Evolutionary conservation across 164 flowering plant genomes (phyloP), one percentile per base, ranked within the genome.

Genomic region (Berberis vulgaris): DNA sequence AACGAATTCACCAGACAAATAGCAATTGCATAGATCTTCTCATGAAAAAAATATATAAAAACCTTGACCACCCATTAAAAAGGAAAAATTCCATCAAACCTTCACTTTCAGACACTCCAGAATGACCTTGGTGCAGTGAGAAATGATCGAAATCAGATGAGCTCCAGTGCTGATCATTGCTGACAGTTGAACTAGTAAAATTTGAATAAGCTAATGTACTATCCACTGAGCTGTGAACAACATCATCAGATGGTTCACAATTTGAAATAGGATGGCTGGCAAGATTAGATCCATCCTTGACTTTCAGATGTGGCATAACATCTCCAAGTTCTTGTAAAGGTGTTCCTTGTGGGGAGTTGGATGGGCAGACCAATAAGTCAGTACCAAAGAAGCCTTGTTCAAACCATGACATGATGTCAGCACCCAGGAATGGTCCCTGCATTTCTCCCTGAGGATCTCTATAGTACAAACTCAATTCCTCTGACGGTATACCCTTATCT

Each of bases 311-410:
- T 60, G 98, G 92, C 87, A 93, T 84, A 56, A 93, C 68, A 52
- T 84, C 84, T 4, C 91, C 96, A 63, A 93, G 73, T 41, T 78
- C 78, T 54, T 54, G 82, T 59, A 90, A 90, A 57, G 88, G 83
- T 45, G 84, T 68, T 59, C 80, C 89, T 55, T 85, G 88, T 11
- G 89, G 85, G 60, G 94, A 89, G 81, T 84, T 89, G 44, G 83
- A 80, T 60, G 82, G 60, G 54, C 97, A 82, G 44, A 93, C 94
- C 2, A 86, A 89, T 56, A 93, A 81, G 54, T 90, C 97, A 38
- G 77, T 74, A n/a, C 97, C 92, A 73, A 90, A 93, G 74, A 82
- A 93, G 2, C 97, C 97, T 76, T 90, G 94, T 8, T 88, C 88
- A 73, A 86, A 86, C 98, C 98, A 90, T 26, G 84, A 80, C 47